A percentile compares a stretch with the other conserved stretches of the same genome.
These are phyloP conservation scores for Fusarium buharicum DNA, from an alignment of 2,329 filamentous ascomycete genomes.

Conservation along the genomic window DNA sequence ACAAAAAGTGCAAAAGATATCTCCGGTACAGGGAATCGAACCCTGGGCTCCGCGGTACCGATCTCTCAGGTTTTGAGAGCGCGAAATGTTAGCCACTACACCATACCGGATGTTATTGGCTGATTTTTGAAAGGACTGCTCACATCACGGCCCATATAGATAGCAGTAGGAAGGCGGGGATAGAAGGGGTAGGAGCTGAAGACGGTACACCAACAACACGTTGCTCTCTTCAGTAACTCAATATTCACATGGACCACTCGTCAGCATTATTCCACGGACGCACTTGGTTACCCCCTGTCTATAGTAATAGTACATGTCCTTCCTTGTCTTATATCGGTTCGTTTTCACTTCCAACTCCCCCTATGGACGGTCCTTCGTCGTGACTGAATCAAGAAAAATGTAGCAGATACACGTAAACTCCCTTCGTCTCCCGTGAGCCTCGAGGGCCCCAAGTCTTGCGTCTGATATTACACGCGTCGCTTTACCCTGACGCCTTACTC, in stretches of 20 bases:
- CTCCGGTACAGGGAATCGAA: slow-evolving; percentile 47
- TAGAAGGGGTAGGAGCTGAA: too few relatives aligned
- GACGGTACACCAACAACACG: not conserved
- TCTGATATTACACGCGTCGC: slow-evolving; percentile 41
- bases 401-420: slow-evolving; percentile 33
- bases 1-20: not conserved
- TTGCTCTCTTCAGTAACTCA: not conserved
- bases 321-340: slow-evolving; percentile 34
- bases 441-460: slow-evolving; percentile 23
- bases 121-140: not conserved
- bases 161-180: not conserved
- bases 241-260: not conserved
- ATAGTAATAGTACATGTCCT: slow-evolving; percentile 46
- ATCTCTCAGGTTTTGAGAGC: slow-evolving; percentile 44
- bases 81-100: slow-evolving; percentile 50
- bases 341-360: slow-evolving; percentile 40
- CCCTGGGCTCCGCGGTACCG: slow-evolving; percentile 43
- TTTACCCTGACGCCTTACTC: slow-evolving; percentile 38
- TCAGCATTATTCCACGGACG: slow-evolving; percentile 8
- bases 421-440: slow-evolving; percentile 30
- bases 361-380: slow-evolving; percentile 16
- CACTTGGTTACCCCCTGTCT: slow-evolving; percentile 38
- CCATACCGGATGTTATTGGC: slow-evolving; percentile 43
- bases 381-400: slow-evolving; percentile 19
- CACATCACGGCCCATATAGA: slow-evolving; percentile 10